These are phyloP conservation scores for Pseudozyma thailandica DNA, from an alignment of 1,284 basidiomycete genomes.

Conservation along the genomic window DNA sequence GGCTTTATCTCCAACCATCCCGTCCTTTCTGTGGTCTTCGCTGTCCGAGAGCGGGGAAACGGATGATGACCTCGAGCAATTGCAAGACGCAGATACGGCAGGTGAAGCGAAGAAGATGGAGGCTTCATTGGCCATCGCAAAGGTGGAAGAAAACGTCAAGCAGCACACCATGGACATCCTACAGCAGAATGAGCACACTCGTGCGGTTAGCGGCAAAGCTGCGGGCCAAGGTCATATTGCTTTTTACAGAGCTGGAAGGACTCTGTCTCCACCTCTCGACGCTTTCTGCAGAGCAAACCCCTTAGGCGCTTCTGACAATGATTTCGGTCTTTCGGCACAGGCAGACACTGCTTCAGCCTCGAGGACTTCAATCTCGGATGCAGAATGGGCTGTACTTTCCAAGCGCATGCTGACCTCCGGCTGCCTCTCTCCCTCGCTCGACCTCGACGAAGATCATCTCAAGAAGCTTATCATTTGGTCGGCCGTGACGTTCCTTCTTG, in stretches of 20 bases:
- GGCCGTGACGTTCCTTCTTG: conserved; percentile 20
- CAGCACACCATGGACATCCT: conserved; percentile 24
- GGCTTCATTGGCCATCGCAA: conserved; percentile 15
- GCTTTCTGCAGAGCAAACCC: conserved; percentile 5
- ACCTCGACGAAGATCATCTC: conserved; percentile 13
- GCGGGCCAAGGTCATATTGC: conserved; percentile 9
- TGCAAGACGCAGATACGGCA: neutral
- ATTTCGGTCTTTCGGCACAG: too few relatives aligned
- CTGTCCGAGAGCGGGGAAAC: conserved; percentile 27
- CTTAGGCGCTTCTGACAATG: too few relatives aligned
- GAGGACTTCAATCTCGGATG: neutral
- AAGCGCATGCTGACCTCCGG: conserved; percentile 22
- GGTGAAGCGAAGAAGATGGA: conserved; percentile 2
- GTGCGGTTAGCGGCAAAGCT: neutral
- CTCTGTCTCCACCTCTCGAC: conserved; percentile 4
- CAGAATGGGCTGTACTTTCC: conserved; percentile 10
- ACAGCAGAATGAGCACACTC: conserved; percentile 14
- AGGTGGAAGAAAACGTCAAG: conserved; percentile 21
- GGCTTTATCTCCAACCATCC: conserved; percentile 40
- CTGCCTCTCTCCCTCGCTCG: conserved; percentile 15
- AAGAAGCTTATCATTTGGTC: conserved; percentile 34
- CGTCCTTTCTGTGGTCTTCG: conserved; percentile 43
- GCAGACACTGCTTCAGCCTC: too few relatives aligned
- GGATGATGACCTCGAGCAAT: conserved; percentile 7
- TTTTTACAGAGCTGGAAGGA: conserved; percentile 21